These are phyloP conservation scores for Fusarium sacchari DNA, from an alignment of 2,329 filamentous ascomycete genomes.

Conservation along the genomic window DNA sequence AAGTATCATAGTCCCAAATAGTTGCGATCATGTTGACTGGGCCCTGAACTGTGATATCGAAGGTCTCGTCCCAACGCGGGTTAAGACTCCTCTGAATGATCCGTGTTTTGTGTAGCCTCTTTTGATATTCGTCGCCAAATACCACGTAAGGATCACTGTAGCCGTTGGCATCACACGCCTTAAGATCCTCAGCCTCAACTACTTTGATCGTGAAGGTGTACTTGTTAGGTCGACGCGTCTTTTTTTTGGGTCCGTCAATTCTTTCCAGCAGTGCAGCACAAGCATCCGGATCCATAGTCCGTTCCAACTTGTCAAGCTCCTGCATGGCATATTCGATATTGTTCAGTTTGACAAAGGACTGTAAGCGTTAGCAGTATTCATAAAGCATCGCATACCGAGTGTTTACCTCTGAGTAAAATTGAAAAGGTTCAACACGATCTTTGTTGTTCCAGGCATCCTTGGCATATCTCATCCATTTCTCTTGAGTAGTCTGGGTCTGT, in stretches of 20 bases:
- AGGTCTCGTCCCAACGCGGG: conserved; percentile 95
- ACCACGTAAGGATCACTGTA: conserved; percentile 97
- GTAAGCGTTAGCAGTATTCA: conserved; percentile 42
- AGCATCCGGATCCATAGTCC: conserved; percentile 88
- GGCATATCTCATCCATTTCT: conserved; percentile 91
- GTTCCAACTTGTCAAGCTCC: conserved; percentile 90
- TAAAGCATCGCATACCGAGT: neutral
- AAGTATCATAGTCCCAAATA: conserved; percentile 97
- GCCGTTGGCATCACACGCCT: conserved; percentile 96
- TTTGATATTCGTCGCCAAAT: conserved; percentile 96
- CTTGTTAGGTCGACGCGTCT: conserved; percentile 76
- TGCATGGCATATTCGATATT: conserved; percentile 96
- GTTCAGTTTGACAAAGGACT: conserved; percentile 98
- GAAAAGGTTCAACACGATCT: conserved; percentile 94
- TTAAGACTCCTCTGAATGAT: conserved; percentile 91
- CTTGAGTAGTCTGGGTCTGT: conserved; percentile 82
- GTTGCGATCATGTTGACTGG: conserved; percentile 95
- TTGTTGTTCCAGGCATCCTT: conserved; percentile 93
- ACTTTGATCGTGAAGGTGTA: conserved; percentile 99
- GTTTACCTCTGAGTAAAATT: conserved; percentile 89
- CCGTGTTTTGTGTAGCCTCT: conserved; percentile 92
- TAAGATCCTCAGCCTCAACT: conserved; percentile 95
- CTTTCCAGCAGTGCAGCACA: conserved; percentile 85
- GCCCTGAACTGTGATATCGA: conserved; percentile 93
- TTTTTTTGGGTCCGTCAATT: conserved; percentile 75